phyloP scores from a whole-genome alignment of 805 yeast species.

The Tetrapisispora arboricola region DNA sequence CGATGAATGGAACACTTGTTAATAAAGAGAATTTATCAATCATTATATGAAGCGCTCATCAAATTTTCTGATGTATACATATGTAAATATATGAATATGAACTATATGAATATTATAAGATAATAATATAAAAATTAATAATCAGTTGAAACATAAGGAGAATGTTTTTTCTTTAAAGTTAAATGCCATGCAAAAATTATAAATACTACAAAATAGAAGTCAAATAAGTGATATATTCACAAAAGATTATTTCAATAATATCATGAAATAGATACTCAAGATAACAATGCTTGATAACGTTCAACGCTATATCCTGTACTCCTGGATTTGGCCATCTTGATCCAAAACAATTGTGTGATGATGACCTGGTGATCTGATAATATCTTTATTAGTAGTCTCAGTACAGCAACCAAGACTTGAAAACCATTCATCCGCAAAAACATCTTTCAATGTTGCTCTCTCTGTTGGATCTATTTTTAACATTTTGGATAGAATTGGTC shows the following conservation, averaged over 20 bases:
- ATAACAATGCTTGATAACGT: too few species aligned
- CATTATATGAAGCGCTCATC: too few species aligned
- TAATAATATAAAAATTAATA: too few species aligned
- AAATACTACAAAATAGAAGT: too few species aligned
- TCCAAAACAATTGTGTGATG: constrained; percentile 41
- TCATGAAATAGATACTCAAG: too few species aligned
- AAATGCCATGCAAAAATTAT: neutral
- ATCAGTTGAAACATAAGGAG: too few species aligned
- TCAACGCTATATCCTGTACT: constrained; percentile 2
- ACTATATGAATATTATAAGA: neutral
- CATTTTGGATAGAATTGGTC: constrained; percentile 65
- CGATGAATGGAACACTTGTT: constrained; percentile 5
- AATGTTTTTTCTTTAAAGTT: too few species aligned
- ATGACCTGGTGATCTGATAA: constrained; percentile 39
- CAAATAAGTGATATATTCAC: neutral
- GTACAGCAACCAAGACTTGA: constrained; percentile 52
- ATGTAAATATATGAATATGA: too few species aligned
- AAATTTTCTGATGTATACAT: too few species aligned
- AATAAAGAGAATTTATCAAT: constrained; percentile 1
- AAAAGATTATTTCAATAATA: too few species aligned
- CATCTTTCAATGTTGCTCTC: constrained; percentile 59
- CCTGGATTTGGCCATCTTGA: constrained; percentile 14
- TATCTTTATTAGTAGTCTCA: constrained; percentile 30
- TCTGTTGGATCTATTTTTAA: constrained; percentile 47
- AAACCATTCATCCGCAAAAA: constrained; percentile 64